Base-by-base conservation (phyloP, 2,329 filamentous ascomycete species). In the Chaetomium olivaceum region DNA sequence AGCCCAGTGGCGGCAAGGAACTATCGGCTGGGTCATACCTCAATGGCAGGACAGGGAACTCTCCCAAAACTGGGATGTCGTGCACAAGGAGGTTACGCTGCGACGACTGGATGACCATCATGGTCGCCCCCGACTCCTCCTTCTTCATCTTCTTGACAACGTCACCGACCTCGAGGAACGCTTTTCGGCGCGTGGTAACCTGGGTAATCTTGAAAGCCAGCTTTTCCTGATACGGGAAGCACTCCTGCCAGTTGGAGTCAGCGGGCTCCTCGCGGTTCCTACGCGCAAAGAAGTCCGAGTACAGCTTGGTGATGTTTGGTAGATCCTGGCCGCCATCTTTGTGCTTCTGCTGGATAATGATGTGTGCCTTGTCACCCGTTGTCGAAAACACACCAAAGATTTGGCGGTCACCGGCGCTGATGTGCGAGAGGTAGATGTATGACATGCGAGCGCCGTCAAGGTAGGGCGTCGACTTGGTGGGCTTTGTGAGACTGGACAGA, bases 311-410 rank as follows among this genome's bases (percentile, higher is more conserved):
- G 31, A 97, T 85, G 68, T 98, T 99, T 0, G 95, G 95, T 71
- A 99, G 83, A 33, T 93, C 91, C 73, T 96, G 91, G 1, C 80
- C 83, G 6, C 87, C 85, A 71, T 97, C 93, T 71, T 89, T 89
- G 55, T 85, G 88, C 73, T 89, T 91, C 74, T 95, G 93, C 46
- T 97, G 83, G n/a, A 97, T 90, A 59, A 98, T 84, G 59, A 99
- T 87, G 72, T 97, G 87, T 0, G 93, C 95, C 72, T 95, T 88
- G 14, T 88, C 85, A 69, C 86, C 89, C 0, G 87, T 87, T 0
- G 92, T 94, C 0, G 94, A 98, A 77, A 99, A 97, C 5, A 99
- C 77, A 0, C 92, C 93, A 76, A 97, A 98, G 60, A 99, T 89
- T 74, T 99, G 93, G 43, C 92, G 87, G 65, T 99, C 94, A 3